A percentile compares a stretch with the other conserved stretches of the same genome.
phyloP scores from a whole-genome alignment of 345 rosid genomes.

The Salix dunnii region DNA sequence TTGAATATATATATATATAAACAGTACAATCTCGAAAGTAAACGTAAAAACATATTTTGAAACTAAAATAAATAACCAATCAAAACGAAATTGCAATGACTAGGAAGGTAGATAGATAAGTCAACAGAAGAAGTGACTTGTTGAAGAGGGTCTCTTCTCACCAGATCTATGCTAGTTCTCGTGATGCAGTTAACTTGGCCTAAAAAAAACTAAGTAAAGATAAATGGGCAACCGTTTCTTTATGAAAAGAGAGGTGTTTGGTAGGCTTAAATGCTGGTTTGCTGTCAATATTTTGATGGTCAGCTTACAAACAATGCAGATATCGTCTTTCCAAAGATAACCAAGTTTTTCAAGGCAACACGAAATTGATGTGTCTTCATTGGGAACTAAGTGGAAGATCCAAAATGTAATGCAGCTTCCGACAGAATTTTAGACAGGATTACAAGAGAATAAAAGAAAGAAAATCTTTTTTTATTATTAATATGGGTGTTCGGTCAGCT shows the following conservation, averaged over 20 bases:
- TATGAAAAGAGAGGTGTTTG: not conserved
- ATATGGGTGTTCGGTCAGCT: no score
- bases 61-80: no score
- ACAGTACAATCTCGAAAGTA: rapidly evolving
- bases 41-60: no score
- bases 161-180: not conserved
- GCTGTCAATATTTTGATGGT: no score
- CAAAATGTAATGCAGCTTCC: no score
- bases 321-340: not conserved
- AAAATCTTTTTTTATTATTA: no score
- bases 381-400: not conserved
- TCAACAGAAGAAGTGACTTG: constrained; percentile 18
- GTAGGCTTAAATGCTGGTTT: constrained; percentile 27
- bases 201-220: constrained; percentile 11
- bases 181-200: not conserved
- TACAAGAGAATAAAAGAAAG: no score
- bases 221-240: not conserved
- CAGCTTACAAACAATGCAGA: not conserved
- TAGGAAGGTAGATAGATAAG: constrained; percentile 1
- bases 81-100: not conserved
- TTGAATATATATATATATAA: no score
- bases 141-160: not conserved
- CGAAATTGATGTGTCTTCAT: not conserved
- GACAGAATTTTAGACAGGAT: no score
- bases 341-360: not conserved